Evolutionary conservation across 176 grass and related monocot genomes (phyloP).

Genomic region (Musa beccarii): DNA sequence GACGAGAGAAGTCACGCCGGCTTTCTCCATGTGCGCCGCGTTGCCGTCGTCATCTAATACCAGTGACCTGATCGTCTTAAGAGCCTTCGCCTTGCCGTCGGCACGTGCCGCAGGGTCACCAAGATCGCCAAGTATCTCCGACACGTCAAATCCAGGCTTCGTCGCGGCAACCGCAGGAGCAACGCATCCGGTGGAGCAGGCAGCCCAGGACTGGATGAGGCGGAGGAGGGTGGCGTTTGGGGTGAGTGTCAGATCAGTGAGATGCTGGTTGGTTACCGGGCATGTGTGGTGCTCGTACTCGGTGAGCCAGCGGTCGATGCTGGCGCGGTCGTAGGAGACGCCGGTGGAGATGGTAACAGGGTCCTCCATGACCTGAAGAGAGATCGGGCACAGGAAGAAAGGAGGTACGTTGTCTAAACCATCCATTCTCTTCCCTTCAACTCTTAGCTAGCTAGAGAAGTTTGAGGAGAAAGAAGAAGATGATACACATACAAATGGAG

Average conservation of each 20-base stretch:
- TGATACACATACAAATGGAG: too few species aligned
- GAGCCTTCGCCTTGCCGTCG: background rate
- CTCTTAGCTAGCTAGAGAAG: background rate
- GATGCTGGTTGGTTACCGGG: constrained; percentile 11
- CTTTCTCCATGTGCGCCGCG: constrained; percentile 2
- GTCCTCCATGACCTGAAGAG: constrained; percentile 23
- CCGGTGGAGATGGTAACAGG: constrained; percentile 16
- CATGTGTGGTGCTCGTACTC: background rate
- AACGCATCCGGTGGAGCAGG: background rate
- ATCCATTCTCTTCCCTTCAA: background rate
- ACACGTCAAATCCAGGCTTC: background rate
- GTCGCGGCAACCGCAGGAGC: background rate
- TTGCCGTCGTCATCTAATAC: background rate
- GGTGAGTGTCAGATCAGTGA: constrained; percentile 6
- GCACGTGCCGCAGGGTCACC: background rate
- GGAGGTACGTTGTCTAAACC: background rate
- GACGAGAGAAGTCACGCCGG: constrained; percentile 9
- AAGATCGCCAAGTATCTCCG: background rate
- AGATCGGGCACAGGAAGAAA: constrained; percentile 17
- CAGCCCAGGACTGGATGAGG: constrained; percentile 15
- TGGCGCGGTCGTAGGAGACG: constrained; percentile 17
- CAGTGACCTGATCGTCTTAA: constrained; percentile 1
- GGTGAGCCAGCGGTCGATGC: constrained; percentile 16
- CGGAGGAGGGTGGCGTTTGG: constrained; percentile 28
- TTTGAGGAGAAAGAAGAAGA: too few species aligned